These are phyloP conservation scores for Phialemonium atrogriseum DNA, from an alignment of 2,329 filamentous ascomycete species.

Conservation along the genomic window DNA sequence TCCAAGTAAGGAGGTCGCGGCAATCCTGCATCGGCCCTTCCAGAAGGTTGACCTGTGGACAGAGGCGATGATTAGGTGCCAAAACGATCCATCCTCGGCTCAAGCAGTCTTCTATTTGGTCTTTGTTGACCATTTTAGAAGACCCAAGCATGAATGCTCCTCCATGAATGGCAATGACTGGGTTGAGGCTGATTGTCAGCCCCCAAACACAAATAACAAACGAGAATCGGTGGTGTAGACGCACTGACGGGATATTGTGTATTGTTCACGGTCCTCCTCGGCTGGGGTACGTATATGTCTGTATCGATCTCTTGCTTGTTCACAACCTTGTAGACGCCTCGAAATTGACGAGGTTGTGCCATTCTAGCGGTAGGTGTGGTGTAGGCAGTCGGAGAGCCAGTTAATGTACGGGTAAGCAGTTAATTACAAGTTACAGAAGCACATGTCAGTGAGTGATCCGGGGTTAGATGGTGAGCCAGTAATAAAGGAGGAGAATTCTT, in stretches of 20 bases:
- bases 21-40: constrained; percentile 24
- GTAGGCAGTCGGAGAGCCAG: too few species aligned
- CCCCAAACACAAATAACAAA: too few species aligned
- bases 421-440: too few species aligned
- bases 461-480: too few species aligned
- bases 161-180: constrained; percentile 33
- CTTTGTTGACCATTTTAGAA: constrained; percentile 26
- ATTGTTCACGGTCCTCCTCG: too few species aligned
- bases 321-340: constrained; percentile 20
- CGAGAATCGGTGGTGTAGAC: too few species aligned
- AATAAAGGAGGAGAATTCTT: too few species aligned
- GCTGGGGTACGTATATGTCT: constrained; percentile 18
- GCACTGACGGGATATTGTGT: too few species aligned
- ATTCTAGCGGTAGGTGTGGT: too few species aligned
- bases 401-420: too few species aligned
- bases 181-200: neutral
- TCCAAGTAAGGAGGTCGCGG: constrained; percentile 25
- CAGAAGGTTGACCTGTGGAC: constrained; percentile 21
- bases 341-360: too few species aligned
- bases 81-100: constrained; percentile 28
- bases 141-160: constrained; percentile 34
- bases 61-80: constrained; percentile 23
- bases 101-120: constrained; percentile 28
- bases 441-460: too few species aligned
- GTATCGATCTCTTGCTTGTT: constrained; percentile 19